A percentile compares a stretch with the other conserved stretches of the same genome.
Evolutionary conservation across 2,329 filamentous ascomycete genomes (phyloP).

Genomic region (Phialophora tarda): DNA sequence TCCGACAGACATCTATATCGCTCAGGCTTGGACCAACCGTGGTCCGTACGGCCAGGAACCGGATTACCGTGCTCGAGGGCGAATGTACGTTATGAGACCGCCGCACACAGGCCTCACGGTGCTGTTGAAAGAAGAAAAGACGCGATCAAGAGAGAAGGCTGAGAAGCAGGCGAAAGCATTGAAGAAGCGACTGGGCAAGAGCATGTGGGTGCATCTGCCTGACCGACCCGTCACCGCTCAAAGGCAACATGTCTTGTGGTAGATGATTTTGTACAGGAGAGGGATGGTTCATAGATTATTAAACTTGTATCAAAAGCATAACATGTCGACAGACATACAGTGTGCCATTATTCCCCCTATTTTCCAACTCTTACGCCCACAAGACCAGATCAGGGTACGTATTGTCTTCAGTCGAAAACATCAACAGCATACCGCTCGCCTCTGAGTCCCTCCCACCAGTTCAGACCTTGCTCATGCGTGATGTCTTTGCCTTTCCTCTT

Average conservation of each 20-base stretch:
- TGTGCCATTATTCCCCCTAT: background rate
- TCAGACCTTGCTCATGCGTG: conserved; percentile 48
- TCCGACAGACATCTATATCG: conserved; percentile 86
- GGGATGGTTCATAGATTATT: background rate
- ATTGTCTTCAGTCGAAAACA: conserved; percentile 34
- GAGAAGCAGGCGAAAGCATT: conserved; percentile 78
- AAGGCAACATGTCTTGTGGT: conserved; percentile 92
- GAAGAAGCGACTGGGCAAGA: conserved; percentile 72
- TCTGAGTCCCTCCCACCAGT: conserved; percentile 37
- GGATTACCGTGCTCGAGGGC: conserved; percentile 78
- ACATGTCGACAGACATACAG: background rate
- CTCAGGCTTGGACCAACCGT: conserved; percentile 89
- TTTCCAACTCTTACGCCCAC: background rate
- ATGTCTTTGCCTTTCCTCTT: conserved; percentile 46
- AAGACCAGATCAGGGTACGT: background rate
- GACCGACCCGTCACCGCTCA: conserved; percentile 84
- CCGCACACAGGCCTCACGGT: conserved; percentile 79
- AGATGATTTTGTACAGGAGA: conserved; percentile 42
- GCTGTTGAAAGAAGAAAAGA: conserved; percentile 91
- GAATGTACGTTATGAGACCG: conserved; percentile 69
- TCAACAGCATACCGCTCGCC: conserved; percentile 38
- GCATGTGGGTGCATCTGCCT: conserved; percentile 83
- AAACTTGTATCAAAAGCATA: background rate
- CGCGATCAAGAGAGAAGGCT: conserved; percentile 77
- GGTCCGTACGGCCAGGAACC: conserved; percentile 66